Conservation (phyloP, 805 yeast genomes). For the Spathaspora passalidarum region DNA sequence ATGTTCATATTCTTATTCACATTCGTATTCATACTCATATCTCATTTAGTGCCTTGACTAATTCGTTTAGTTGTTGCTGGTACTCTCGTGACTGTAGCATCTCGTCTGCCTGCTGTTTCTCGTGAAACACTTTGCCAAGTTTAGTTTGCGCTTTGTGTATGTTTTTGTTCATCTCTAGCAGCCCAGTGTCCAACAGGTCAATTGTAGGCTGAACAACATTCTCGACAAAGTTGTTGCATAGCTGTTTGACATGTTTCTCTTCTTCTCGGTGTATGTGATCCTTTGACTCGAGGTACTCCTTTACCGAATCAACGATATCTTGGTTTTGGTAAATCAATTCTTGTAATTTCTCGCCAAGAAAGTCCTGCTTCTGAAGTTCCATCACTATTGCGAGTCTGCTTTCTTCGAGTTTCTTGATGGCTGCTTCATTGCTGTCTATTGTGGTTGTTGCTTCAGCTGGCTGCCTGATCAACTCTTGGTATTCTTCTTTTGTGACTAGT, state of each 20-base stretch:
- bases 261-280: conserved; percentile 19
- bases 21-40: too few relatives aligned
- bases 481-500: conserved; percentile 17
- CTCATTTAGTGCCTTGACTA: conserved; percentile 16
- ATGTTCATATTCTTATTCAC: too few relatives aligned
- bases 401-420: conserved; percentile 24
- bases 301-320: conserved; percentile 30
- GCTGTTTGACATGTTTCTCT: conserved; percentile 6
- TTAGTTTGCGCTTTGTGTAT: conserved; percentile 7
- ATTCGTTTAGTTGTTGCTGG: conserved; percentile 12
- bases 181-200: conserved; percentile 12
- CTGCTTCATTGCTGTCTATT: conserved; percentile 1
- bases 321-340: conserved; percentile 33
- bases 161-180: conserved; percentile 11
- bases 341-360: conserved; percentile 23
- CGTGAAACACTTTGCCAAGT: conserved; percentile 3
- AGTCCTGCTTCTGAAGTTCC: conserved; percentile 41
- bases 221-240: conserved; percentile 12
- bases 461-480: conserved; percentile 4
- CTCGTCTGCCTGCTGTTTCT: not conserved
- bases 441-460: not conserved
- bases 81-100: conserved; percentile 13
- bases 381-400: conserved; percentile 28
- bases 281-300: conserved; percentile 24
- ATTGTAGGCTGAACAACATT: conserved; percentile 12